These are phyloP conservation scores for Phytophthora capsici DNA, from an alignment of 352 stramenopile species.

Conservation along the genomic window DNA sequence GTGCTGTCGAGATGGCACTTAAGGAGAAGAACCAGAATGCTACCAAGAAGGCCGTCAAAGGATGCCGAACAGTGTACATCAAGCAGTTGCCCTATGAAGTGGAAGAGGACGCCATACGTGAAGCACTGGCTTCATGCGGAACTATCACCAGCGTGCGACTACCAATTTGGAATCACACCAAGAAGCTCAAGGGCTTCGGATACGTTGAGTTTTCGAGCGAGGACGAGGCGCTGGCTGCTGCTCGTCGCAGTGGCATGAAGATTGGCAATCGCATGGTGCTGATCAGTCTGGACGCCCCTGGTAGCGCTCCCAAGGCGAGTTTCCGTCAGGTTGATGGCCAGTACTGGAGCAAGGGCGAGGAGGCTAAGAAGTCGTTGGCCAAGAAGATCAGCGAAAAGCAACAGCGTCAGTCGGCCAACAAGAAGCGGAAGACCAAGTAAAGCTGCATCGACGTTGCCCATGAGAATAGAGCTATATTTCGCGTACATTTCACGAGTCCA, in stretches of 20 bases:
- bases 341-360: slow-evolving; percentile 90
- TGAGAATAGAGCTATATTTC: slow-evolving; percentile 40
- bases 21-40: slow-evolving; percentile 72
- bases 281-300: slow-evolving; percentile 92
- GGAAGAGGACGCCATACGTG: slow-evolving; percentile 83
- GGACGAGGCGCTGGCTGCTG: slow-evolving; percentile 69
- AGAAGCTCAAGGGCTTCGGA: slow-evolving; percentile 96
- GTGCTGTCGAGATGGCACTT: slow-evolving; percentile 71
- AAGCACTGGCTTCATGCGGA: slow-evolving; percentile 87
- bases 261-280: slow-evolving; percentile 90
- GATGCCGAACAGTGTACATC: slow-evolving; percentile 94
- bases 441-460: slow-evolving; percentile 3
- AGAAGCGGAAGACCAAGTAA: slow-evolving; percentile 61
- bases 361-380: slow-evolving; percentile 81
- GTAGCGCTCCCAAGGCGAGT: slow-evolving; percentile 90
- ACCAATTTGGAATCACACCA: slow-evolving; percentile 93
- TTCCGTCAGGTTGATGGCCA: slow-evolving; percentile 88
- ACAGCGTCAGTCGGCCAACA: slow-evolving; percentile 52
- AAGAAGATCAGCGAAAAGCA: slow-evolving; percentile 77
- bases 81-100: slow-evolving; percentile 95
- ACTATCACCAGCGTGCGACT: slow-evolving; percentile 94
- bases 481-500: not conserved
- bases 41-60: slow-evolving; percentile 75
- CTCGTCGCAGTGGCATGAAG: slow-evolving; percentile 85
- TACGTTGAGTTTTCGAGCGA: slow-evolving; percentile 93